Evolutionary conservation across 805 yeast genomes (phyloP), one percentile per base, ranked within the genome.

Genomic region (Blastobotrys terrestris): DNA sequence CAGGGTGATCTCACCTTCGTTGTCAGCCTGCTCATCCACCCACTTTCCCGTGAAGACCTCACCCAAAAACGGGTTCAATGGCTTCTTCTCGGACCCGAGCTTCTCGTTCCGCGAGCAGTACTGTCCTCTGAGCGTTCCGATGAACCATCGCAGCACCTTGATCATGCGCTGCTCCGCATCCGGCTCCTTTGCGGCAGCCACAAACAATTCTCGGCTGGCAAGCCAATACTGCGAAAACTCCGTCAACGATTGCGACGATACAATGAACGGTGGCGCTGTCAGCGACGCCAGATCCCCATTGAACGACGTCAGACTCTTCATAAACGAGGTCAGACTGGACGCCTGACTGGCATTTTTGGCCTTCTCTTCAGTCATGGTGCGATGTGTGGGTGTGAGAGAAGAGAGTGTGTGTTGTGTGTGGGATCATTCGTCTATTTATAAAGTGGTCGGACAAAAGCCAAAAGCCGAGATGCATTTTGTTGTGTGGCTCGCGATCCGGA

Each of bases 201-300:
- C 70, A 52, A 94, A 79, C 57, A 90, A 75, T 57, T 87, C 92
- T 19, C 91, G 90, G 64, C 88, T 92, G 66, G 91, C 96, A 46
- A 90, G 88, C 97, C 99, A 94, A 72, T 88, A 94, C 68, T 88
- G 92, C 19, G 97, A 86, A 71, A 87, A 94, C 73, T 94, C 99
- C 35, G 81, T 81, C 61, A 89, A 76, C 2, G 97, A 91, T 3
- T 87, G 84, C 20, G 97, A 89, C 2, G 96, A 88, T 58, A 94
- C 76, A 59, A 94, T 94, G 72, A 92, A 94, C 6, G 98, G 97
- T 16, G 99, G 99, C 2, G 99, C 99, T 1, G 99, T 91, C 65
- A 94, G 74, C 2, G 96, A 82, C 16, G 97, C 88, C 57, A 94
- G 74, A 67, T 94, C 99, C 44, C 97, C 97, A 61, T 90, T 89